Evolutionary conservation across 140 eudicot genomes (phyloP), one percentile per base, ranked within the genome.

Genomic region (Stevia rebaudiana): DNA sequence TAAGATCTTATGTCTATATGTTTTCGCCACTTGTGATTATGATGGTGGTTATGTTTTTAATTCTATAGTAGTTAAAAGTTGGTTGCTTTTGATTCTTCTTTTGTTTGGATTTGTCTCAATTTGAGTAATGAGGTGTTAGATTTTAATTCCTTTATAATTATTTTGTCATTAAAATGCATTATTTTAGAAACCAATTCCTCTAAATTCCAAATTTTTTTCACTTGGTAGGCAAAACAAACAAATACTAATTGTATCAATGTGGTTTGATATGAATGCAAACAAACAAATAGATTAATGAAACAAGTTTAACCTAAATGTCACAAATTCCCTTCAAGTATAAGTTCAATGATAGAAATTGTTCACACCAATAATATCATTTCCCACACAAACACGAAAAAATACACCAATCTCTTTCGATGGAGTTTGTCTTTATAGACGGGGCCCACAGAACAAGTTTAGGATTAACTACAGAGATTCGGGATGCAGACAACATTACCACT

Each of bases 391-490:
- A 67, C 40, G n/a, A 12, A 50, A 36, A 65, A 13, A 13, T 39
- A 57, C 16, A 59, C 62, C 63, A 53, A 56, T 57, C 62, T 33
- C 50, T 66, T 46, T 13, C 12, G 23, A 56, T 23, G 16, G 9
- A 23, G n/a, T 65, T 36, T 22, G 49, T 59, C 48, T 11, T 18
- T 11, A 56, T 56, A 57, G 42, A 9, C 8, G 57, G 52, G 61
- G 35, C 72, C 66, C 66, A 61, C 58, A 54, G 44, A 61, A 49
- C 39, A 7, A 44, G 43, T 39, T 8, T 19, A 33, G 33, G 40
- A 28, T 63, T 70, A 88, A 67, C 59, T 80, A 68, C 81, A 85
- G 1, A 80, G 78, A 36, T 82, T 83, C 5, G 96, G 97, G 51
- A 83, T 83, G 72, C 94, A 85, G 6, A 62, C 79, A 39, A 57